Evolutionary conservation across 306 rosid genomes (phyloP), one percentile per base, ranked within the genome.

Genomic region (Comarum palustre): DNA sequence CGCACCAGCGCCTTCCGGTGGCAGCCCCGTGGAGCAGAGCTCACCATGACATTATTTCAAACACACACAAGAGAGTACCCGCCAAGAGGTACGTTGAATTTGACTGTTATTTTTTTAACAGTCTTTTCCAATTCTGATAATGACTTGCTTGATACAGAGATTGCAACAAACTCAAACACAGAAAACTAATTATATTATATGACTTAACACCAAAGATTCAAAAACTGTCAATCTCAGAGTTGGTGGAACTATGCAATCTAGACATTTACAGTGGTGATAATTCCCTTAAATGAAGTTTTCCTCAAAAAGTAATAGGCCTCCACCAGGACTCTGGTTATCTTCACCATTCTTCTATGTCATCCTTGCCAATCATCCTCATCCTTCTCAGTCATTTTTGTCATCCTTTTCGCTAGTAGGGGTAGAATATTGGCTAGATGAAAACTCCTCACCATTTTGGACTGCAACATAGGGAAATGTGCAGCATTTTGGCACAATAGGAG

Each of bases 371-470:
- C 61, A 24, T 55, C 29, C 24, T 52, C 82, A 20, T 73, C 64
- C n/a, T 27, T 27, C 38, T 29, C n/a, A 5, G 64, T 11, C 64
- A 55, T 24, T 6, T 17, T 24, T 24, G 41, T 55, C 34, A 57
- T 24, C 84, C 76, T 79, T 82, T 12, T 70, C 76, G 17, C 82
- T 85, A 3, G 88, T 90, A 80, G 87, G 96, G 7, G 96, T 89
- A 51, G 97, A 87, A 89, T 89, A 90, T 75, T 91, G 91, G 85
- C 62, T 86, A 38, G 97, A 94, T 15, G 98, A 97, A 8, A 96
- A 94, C 78, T 89, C 89, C 65, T 97, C 98, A 20, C 94, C 90
- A 81, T n/a, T 93, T 94, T 38, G 95, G 97, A 79, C 96, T 91
- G 86, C 74, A 81, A 24, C 63, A 25, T 29, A 50, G 13, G 13